Evolutionary conservation across 352 stramenopile species (phyloP), one percentile per base, ranked within the genome.

Genomic region (Globisporangium camurandrum): DNA sequence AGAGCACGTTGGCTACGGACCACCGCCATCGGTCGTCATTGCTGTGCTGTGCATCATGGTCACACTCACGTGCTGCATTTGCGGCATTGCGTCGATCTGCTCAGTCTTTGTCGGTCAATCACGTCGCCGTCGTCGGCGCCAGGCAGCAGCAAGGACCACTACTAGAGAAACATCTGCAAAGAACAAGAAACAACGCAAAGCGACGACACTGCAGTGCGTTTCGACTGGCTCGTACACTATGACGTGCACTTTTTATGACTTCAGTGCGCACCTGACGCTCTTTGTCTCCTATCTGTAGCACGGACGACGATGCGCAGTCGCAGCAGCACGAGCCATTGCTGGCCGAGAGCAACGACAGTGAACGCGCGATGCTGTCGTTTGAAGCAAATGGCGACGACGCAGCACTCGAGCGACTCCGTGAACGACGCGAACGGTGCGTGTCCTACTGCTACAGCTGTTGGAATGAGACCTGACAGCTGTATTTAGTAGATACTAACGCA

Each of bases 61-160:
- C 27, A 89, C 75, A 53, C 49, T 91, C n/a, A 84, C 78, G 22
- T 91, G 79, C 70, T 94, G 83, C 56, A 62, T 83, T 20, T 90
- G 80, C 51, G 80, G 80, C 49, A 65, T 89, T 14, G 84, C 68
- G 17, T 67, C 80, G 28, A 88, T 91, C 55, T 91, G 74, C 51
- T 84, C 80, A 12, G 71, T 88, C 16, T 91, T 88, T 45, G 67
- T 77, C 50, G 65, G 69, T 36, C 49, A n/a, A n/a, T n/a, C n/a
- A n/a, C n/a, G n/a, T n/a, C n/a, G n/a, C n/a, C n/a, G n/a, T n/a
- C n/a, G n/a, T n/a, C n/a, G n/a, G n/a, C n/a, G n/a, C n/a, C n/a
- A n/a, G n/a, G n/a, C n/a, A n/a, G n/a, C n/a, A n/a, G 38, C 17
- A 66, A 61, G 26, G 47, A 46, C 14, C 30, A n/a, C n/a, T n/a